Conservation (phyloP, 2,329 filamentous ascomycete species). For the Pseudopyrenochaeta lycopersici region DNA sequence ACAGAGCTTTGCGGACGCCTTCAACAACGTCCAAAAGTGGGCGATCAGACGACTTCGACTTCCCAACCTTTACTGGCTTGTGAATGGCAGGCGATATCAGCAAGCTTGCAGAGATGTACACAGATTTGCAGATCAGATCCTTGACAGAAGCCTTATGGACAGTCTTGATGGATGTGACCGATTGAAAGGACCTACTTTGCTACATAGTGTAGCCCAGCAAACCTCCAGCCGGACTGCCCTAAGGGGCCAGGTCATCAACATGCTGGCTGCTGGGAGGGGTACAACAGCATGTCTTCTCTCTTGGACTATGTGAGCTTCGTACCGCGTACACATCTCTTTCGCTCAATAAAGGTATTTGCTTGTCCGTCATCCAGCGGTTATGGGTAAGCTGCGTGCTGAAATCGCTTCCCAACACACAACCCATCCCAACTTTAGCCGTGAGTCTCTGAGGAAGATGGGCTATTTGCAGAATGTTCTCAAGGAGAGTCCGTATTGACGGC, state of each 20-base stretch:
- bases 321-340: not conserved
- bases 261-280: conserved; percentile 45
- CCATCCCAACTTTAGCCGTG: conserved; percentile 54
- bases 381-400: conserved; percentile 46
- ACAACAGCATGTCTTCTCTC: conserved; percentile 38
- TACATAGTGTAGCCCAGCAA: conserved; percentile 47
- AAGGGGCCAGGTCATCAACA: conserved; percentile 53
- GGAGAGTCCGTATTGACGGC: conserved; percentile 51
- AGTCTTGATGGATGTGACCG: conserved; percentile 23
- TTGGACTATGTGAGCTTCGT: conserved; percentile 30
- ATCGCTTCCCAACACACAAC: conserved; percentile 21
- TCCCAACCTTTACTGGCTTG: conserved; percentile 55
- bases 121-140: conserved; percentile 53
- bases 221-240: conserved; percentile 48
- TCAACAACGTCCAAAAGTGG: conserved; percentile 49
- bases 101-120: conserved; percentile 35
- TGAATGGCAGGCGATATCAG: conserved; percentile 44
- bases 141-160: conserved; percentile 53
- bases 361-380: conserved; percentile 45
- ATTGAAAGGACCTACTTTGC: conserved; percentile 48
- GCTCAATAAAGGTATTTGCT: conserved; percentile 37
- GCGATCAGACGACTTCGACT: conserved; percentile 48
- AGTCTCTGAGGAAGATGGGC: conserved; percentile 49
- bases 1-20: conserved; percentile 47
- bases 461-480: conserved; percentile 40